These are phyloP conservation scores for Starmerella stigmatis DNA, from an alignment of 805 yeast species.

Conservation along the genomic window DNA sequence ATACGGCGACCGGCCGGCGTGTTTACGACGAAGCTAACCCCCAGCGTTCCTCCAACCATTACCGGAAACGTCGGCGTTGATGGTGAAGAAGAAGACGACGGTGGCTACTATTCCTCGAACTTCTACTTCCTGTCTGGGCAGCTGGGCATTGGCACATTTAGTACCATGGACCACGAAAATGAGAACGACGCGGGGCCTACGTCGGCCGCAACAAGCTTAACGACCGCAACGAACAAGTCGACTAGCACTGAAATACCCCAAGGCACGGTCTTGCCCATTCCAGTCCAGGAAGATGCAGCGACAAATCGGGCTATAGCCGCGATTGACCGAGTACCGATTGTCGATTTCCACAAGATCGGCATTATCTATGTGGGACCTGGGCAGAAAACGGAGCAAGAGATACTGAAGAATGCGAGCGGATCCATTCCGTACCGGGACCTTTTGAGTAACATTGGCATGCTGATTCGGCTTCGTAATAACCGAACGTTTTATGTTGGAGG, in stretches of 20 bases:
- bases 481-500: constrained; percentile 62
- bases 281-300: constrained; percentile 41
- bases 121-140: constrained; percentile 17
- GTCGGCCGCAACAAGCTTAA: neutral
- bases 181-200: too few relatives aligned
- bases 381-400: constrained; percentile 53
- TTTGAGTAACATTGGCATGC: constrained; percentile 46
- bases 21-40: constrained; percentile 14
- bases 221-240: neutral
- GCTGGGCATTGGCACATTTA: constrained; percentile 15
- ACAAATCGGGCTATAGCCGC: constrained; percentile 45
- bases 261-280: constrained; percentile 26
- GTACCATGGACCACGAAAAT: neutral
- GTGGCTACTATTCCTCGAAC: constrained; percentile 15
- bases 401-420: constrained; percentile 53
- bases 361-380: constrained; percentile 61
- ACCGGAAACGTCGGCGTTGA: neutral
- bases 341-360: constrained; percentile 70
- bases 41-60: constrained; percentile 8
- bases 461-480: constrained; percentile 49
- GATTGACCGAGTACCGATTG: constrained; percentile 66
- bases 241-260: neutral
- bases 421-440: constrained; percentile 53
- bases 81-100: constrained; percentile 2
- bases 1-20: constrained; percentile 62